Conservation (phyloP, 2,329 filamentous ascomycete genomes). For the Thelonectria rubi region DNA sequence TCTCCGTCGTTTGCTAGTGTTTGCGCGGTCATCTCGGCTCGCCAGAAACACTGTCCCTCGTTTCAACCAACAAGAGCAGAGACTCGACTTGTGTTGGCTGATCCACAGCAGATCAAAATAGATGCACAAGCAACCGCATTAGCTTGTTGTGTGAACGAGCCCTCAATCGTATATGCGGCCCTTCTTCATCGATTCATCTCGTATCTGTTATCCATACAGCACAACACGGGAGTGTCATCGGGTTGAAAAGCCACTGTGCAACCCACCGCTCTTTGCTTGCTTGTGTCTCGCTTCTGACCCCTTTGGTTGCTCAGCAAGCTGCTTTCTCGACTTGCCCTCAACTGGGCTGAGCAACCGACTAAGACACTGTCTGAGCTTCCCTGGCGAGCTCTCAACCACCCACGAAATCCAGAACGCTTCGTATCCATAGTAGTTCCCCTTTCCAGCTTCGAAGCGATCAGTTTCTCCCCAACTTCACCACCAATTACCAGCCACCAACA, state of each 20-base stretch:
- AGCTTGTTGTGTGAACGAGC: background rate
- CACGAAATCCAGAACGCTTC: slow-evolving; percentile 8
- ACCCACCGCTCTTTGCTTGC: slow-evolving; percentile 2
- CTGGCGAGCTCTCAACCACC: slow-evolving; percentile 15
- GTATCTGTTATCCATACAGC: too few species aligned
- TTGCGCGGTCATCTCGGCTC: slow-evolving; percentile 20
- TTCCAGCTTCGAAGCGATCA: background rate
- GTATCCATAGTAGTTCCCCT: background rate
- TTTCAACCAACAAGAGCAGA: slow-evolving; percentile 1
- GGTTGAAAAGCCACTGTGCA: slow-evolving; percentile 11
- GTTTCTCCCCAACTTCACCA: background rate
- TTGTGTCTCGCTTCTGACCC: background rate
- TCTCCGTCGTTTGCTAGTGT: slow-evolving; percentile 13
- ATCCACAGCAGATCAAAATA: slow-evolving; percentile 18
- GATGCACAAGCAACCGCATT: slow-evolving; percentile 12
- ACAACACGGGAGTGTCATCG: background rate
- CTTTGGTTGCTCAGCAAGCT: slow-evolving; percentile 6
- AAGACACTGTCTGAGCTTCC: slow-evolving; percentile 28
- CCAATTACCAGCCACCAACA: background rate
- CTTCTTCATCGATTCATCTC: slow-evolving; percentile 1
- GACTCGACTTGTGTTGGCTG: slow-evolving; percentile 5
- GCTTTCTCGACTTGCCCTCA: slow-evolving; percentile 5
- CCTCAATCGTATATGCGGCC: slow-evolving; percentile 7
- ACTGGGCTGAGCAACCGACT: slow-evolving; percentile 15
- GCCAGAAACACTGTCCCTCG: slow-evolving; percentile 5